Percentiles rank a stretch among this genome's conserved stretches.
phyloP scores from a whole-genome alignment of 108 stramenopile species.

The Chaetoceros muelleri region DNA sequence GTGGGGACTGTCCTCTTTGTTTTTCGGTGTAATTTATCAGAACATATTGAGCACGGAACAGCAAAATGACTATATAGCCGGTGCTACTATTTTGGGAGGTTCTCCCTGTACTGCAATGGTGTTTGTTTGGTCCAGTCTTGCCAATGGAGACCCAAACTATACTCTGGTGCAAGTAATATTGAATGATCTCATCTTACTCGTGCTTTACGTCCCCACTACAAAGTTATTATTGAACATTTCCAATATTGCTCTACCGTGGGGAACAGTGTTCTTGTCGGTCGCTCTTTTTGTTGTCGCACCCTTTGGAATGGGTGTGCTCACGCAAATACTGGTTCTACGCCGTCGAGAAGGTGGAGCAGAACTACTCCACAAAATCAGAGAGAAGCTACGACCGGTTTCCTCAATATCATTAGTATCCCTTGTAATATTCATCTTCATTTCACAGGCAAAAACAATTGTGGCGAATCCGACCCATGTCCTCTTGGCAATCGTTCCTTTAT shows the following conservation, averaged over 20 bases:
- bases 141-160: constrained; percentile 1
- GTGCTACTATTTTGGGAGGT: constrained; percentile 15
- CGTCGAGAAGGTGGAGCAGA: not conserved
- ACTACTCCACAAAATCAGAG: not conserved
- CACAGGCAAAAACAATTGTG: too few species aligned
- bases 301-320: not conserved
- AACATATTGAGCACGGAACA: not conserved
- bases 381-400: not conserved
- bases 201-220: constrained; percentile 2
- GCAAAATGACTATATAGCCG: constrained; percentile 11
- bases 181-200: constrained; percentile 1
- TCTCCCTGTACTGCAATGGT: constrained; percentile 25
- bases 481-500: not conserved
- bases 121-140: constrained; percentile 16
- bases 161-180: not conserved
- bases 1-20: constrained; percentile 11
- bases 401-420: not conserved
- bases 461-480: not conserved
- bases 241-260: constrained; percentile 2
- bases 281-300: not conserved
- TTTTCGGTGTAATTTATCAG: constrained; percentile 7
- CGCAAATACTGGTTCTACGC: not conserved
- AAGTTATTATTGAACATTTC: not conserved
- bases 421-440: not conserved
- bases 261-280: constrained; percentile 2